Conservation (phyloP, 2,329 filamentous ascomycete species). For the Aureobasidium lini region DNA sequence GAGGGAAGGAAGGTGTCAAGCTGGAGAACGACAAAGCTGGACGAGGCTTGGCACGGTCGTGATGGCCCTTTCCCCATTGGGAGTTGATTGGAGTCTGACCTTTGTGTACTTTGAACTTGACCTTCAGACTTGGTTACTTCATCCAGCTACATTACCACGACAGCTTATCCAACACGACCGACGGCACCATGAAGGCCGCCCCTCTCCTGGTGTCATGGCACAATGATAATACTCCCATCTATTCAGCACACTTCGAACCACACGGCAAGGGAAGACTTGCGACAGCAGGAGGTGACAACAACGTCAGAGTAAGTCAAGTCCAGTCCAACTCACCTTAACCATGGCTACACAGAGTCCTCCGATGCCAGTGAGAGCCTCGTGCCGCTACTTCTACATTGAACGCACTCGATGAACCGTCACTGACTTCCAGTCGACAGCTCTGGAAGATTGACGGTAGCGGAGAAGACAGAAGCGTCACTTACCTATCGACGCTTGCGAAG, state of each 20-base stretch:
- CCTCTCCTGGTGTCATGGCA: conserved; percentile 98
- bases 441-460: conserved; percentile 85
- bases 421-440: conserved; percentile 47
- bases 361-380: too few species aligned
- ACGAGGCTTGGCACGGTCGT: background rate
- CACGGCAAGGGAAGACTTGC: conserved; percentile 85
- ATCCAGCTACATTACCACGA: background rate
- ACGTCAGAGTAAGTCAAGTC: conserved; percentile 67
- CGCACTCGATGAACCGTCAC: conserved; percentile 14
- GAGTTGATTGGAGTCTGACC: background rate
- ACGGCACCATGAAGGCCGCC: conserved; percentile 73
- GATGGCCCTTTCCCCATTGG: background rate
- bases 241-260: conserved; percentile 94
- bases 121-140: background rate
- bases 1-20: too few species aligned
- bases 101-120: background rate
- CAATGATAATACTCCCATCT: conserved; percentile 92
- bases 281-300: conserved; percentile 92
- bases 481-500: conserved; percentile 83
- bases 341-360: too few species aligned
- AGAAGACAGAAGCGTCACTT: conserved; percentile 82
- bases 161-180: background rate
- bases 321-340: background rate
- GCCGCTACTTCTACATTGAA: too few species aligned
- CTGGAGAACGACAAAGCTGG: too few species aligned